Conservation (phyloP, 2,329 filamentous ascomycete genomes). For the Aquanectria penicillioides region DNA sequence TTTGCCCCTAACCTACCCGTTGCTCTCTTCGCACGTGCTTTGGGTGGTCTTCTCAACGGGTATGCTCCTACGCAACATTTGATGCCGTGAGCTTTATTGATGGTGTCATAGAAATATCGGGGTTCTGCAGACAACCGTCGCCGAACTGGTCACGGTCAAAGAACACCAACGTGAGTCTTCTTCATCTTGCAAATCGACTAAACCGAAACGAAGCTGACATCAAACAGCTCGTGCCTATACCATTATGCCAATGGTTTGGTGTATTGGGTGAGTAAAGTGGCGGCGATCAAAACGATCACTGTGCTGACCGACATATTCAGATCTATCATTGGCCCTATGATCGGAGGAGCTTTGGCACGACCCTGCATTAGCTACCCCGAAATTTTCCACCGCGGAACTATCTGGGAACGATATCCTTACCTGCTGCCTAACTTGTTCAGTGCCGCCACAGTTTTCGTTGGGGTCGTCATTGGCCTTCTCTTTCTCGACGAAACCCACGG, state of each 20-base stretch:
- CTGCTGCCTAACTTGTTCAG: conserved; percentile 93
- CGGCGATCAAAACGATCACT: not conserved
- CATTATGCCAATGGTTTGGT: conserved; percentile 99
- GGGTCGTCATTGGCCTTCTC: conserved; percentile 80
- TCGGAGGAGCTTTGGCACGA: conserved; percentile 89
- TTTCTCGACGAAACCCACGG: conserved; percentile 96
- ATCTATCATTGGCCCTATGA: conserved; percentile 90
- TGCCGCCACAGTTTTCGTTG: conserved; percentile 78
- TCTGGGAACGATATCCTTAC: conserved; percentile 91
- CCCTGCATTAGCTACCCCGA: conserved; percentile 85
- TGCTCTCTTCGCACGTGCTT: conserved; percentile 85
- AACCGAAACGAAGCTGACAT: conserved; percentile 38
- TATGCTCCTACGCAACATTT: conserved; percentile 64
- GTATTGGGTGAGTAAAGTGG: conserved; percentile 74
- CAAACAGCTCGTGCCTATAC: conserved; percentile 85
- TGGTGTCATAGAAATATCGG: conserved; percentile 79
- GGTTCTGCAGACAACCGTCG: conserved; percentile 93
- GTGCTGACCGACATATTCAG: conserved; percentile 55
- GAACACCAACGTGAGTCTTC: conserved; percentile 85
- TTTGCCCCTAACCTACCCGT: conserved; percentile 85
- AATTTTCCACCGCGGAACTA: conserved; percentile 75
- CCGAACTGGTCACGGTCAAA: conserved; percentile 91
- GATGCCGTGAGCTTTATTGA: conserved; percentile 21
- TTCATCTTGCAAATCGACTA: not conserved
- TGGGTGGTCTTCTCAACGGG: conserved; percentile 94